These are phyloP conservation scores for Stemphylium beticola DNA, from an alignment of 2,329 filamentous ascomycete species.

Conservation along the genomic window DNA sequence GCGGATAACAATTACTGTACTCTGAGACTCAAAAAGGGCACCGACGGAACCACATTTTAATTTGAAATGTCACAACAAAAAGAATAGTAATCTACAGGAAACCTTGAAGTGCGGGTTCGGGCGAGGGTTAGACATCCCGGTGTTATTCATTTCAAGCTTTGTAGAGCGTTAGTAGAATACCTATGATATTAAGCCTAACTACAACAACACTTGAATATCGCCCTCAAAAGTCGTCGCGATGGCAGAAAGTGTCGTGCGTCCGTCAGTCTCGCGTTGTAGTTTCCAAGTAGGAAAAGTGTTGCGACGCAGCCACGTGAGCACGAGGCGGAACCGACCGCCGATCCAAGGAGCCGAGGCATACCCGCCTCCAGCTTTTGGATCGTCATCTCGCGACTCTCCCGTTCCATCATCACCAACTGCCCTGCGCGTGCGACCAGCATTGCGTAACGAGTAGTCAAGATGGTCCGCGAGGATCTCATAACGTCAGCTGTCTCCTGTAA, in stretches of 20 bases:
- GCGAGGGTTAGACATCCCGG: too few species aligned
- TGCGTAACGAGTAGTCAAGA: constrained; percentile 58
- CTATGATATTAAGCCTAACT: too few species aligned
- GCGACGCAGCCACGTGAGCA: constrained; percentile 14
- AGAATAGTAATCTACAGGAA: too few species aligned
- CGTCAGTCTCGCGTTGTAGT: constrained; percentile 4
- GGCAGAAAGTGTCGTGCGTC: neutral
- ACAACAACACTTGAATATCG: too few species aligned
- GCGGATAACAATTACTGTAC: too few species aligned
- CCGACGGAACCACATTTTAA: too few species aligned
- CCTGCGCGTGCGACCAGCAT: constrained; percentile 20
- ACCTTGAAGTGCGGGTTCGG: too few species aligned
- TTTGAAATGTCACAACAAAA: too few species aligned
- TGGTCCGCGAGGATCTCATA: constrained; percentile 93
- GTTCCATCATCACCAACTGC: constrained; percentile 9
- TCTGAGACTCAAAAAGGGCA: too few species aligned
- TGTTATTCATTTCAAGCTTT: too few species aligned
- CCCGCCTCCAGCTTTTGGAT: constrained; percentile 21
- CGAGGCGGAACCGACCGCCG: constrained; percentile 17
- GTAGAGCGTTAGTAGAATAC: too few species aligned
- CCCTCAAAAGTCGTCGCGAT: neutral
- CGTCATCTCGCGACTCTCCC: constrained; percentile 21
- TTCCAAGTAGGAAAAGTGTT: constrained; percentile 11
- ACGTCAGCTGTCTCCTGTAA: constrained; percentile 72
- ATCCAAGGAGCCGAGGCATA: constrained; percentile 22